Evolutionary conservation across 768 basidiomycete species (phyloP).

Genomic region (Fibroporia radiculosa): DNA sequence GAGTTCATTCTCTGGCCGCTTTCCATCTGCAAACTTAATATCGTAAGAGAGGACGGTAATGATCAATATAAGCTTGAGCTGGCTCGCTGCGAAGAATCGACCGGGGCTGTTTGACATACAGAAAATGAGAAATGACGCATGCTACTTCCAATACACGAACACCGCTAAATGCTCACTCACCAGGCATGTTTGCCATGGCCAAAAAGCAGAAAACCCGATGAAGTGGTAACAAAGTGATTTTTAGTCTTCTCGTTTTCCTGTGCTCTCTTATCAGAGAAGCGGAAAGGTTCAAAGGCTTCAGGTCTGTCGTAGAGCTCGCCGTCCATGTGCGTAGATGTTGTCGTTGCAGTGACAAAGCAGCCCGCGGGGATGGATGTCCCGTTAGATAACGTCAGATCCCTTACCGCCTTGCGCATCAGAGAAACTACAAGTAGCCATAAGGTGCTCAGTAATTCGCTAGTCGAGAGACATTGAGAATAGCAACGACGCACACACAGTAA

Average conservation of each 20-base stretch:
- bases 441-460: no score
- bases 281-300: constrained; percentile 32
- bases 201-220: constrained; percentile 5
- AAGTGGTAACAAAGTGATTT: constrained; percentile 7
- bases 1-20: constrained; percentile 13
- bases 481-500: constrained; percentile 19
- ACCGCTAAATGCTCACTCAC: constrained; percentile 6
- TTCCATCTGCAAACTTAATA: constrained; percentile 19
- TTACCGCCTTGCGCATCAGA: constrained; percentile 25
- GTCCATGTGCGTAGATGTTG: constrained; percentile 24
- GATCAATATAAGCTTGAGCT: constrained; percentile 26
- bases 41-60: constrained; percentile 25
- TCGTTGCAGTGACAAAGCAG: constrained; percentile 25
- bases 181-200: constrained; percentile 13
- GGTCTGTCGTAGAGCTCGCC: constrained; percentile 26
- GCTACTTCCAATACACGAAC: no score
- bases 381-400: constrained; percentile 37
- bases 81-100: constrained; percentile 25
- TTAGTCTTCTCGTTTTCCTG: constrained; percentile 17
- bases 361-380: constrained; percentile 34
- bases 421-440: constrained; percentile 13
- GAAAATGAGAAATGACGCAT: no score
- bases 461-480: no score
- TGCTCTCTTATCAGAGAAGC: constrained; percentile 25
- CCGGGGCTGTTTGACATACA: constrained; percentile 29